Conservation (phyloP, 345 rosid genomes). For the Ricinus communis region DNA sequence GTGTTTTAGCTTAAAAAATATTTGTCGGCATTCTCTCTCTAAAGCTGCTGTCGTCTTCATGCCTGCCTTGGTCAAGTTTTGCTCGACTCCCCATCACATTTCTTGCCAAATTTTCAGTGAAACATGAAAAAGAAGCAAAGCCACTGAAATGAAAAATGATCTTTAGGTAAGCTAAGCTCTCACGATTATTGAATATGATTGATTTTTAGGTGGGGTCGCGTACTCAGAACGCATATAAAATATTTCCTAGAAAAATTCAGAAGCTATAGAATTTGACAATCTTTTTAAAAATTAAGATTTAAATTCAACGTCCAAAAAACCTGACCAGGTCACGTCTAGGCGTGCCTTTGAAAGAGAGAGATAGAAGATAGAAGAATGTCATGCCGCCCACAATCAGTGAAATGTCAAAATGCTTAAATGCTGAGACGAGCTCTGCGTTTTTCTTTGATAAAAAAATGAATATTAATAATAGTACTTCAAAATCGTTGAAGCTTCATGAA, state of each 20-base stretch:
- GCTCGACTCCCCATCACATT: constrained; percentile 13
- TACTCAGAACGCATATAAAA: too few relatives aligned
- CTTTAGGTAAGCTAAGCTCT: too few relatives aligned
- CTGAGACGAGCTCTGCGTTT: too few relatives aligned
- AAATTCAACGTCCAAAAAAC: constrained; percentile 14
- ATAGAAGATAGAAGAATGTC: not conserved
- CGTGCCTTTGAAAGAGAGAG: constrained; percentile 7
- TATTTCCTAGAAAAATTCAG: not conserved
- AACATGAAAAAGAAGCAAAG: too few relatives aligned
- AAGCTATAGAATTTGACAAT: not conserved
- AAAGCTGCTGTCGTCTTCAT: not conserved
- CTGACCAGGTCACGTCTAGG: not conserved
- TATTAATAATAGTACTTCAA: too few relatives aligned
- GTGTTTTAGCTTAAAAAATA: not conserved
- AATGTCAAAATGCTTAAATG: not conserved
- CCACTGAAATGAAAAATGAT: too few relatives aligned
- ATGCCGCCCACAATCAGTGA: constrained; percentile 7
- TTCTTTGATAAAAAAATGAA: not conserved
- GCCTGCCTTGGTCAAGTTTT: not conserved
- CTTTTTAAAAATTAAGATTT: too few relatives aligned
- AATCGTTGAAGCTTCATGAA: not conserved
- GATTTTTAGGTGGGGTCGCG: too few relatives aligned
- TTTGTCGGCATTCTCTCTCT: not conserved
- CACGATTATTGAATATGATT: too few relatives aligned
- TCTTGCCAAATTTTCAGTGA: not conserved